These are phyloP conservation scores for Vitis hybrid DNA, from an alignment of 177 flowering plant species.

Conservation along the genomic window DNA sequence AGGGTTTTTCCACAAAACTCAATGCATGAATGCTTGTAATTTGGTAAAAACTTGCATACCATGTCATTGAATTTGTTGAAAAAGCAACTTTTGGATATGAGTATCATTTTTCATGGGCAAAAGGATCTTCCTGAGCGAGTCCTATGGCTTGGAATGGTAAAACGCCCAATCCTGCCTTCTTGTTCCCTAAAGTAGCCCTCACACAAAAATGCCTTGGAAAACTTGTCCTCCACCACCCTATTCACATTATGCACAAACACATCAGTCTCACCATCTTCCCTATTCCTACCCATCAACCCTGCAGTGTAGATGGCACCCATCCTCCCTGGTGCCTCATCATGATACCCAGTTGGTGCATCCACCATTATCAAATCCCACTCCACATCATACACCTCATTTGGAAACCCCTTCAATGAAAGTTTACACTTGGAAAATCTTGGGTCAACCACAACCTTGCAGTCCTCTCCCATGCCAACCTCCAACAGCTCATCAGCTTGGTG, in stretches of 20 bases:
- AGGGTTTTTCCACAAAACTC: too few species aligned
- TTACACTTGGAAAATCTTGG: slow-evolving; percentile 44
- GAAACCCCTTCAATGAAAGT: slow-evolving; percentile 40
- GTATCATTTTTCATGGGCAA: too few species aligned
- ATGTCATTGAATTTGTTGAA: too few species aligned
- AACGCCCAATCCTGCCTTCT: slow-evolving; percentile 37
- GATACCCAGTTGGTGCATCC: slow-evolving; percentile 50
- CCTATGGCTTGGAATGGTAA: slow-evolving; percentile 40
- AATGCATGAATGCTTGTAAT: too few species aligned
- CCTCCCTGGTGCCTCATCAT: slow-evolving; percentile 43
- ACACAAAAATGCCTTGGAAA: slow-evolving; percentile 38
- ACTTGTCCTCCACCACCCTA: slow-evolving; percentile 37
- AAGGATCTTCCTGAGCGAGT: slow-evolving; percentile 21
- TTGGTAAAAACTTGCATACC: too few species aligned
- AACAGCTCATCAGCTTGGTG: slow-evolving; percentile 46
- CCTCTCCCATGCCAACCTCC: slow-evolving; percentile 30
- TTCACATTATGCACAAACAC: slow-evolving; percentile 52
- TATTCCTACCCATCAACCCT: slow-evolving; percentile 41
- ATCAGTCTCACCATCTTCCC: slow-evolving; percentile 38
- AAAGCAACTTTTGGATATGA: too few species aligned
- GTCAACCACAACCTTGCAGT: slow-evolving; percentile 41
- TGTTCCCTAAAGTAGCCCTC: slow-evolving; percentile 34
- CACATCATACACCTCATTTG: slow-evolving; percentile 31
- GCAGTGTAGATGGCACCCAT: slow-evolving; percentile 48
- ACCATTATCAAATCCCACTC: slow-evolving; percentile 56